phyloP scores from a whole-genome alignment of 2,329 filamentous ascomycete genomes.

The Myriosclerotinia curreyana region DNA sequence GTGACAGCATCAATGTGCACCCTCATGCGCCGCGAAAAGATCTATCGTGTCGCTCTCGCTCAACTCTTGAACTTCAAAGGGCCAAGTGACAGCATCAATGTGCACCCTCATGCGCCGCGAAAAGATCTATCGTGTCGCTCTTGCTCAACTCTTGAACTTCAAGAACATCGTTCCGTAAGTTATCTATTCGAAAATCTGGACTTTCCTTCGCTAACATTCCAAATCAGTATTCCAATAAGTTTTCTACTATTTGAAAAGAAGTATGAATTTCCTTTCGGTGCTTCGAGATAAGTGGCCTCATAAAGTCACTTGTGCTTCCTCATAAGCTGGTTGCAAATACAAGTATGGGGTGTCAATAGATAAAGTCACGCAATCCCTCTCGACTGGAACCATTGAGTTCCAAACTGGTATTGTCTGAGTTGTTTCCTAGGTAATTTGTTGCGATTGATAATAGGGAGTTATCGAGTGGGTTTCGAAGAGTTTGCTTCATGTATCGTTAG shows the following conservation, averaged over 20 bases:
- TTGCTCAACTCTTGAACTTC: neutral
- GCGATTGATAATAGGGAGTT: neutral
- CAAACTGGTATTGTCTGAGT: neutral
- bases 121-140: conserved; percentile 57
- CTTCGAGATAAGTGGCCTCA: conserved; percentile 82
- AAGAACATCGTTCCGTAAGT: neutral
- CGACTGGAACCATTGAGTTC: neutral
- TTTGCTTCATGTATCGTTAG: neutral
- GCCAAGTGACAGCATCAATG: neutral
- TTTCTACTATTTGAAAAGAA: too few species aligned
- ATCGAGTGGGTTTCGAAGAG: neutral
- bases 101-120: conserved; percentile 22
- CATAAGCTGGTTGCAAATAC: conserved; percentile 80
- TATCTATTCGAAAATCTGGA: too few species aligned
- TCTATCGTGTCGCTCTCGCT: conserved; percentile 47
- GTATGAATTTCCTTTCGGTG: too few species aligned
- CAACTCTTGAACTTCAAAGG: neutral
- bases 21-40: conserved; percentile 48
- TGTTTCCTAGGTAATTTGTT: neutral
- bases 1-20: too few species aligned
- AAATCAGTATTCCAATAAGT: too few species aligned
- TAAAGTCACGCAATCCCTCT: conserved; percentile 54
- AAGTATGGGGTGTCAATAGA: conserved; percentile 86
- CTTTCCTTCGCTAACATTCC: too few species aligned
- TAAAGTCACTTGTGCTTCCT: conserved; percentile 78